Conservation (phyloP, 371 early-diverging fungal species). For the Dipsacomyces acuminosporus region DNA sequence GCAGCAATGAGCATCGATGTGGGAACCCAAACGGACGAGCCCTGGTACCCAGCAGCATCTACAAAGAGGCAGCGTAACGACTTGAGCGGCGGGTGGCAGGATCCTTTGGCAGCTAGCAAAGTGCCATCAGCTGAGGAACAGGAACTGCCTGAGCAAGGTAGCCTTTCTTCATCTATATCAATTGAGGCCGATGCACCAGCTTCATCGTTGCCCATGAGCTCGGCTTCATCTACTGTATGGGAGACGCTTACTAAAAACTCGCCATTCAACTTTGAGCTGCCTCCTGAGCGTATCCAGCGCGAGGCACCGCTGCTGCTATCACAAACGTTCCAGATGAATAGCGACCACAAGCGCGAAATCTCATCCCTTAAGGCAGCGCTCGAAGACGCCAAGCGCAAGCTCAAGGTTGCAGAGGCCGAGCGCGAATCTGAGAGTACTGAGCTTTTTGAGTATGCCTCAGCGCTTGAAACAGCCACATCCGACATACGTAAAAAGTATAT, state of each 20-base stretch:
- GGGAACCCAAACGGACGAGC: conserved; percentile 10
- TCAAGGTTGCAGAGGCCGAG: conserved; percentile 32
- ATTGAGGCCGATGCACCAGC: too few species aligned
- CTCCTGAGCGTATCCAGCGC: conserved; percentile 5
- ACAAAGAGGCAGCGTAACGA: conserved; percentile 25
- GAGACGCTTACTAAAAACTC: conserved; percentile 3
- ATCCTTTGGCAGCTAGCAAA: neutral
- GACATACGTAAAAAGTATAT: conserved; percentile 15
- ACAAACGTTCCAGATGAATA: conserved; percentile 6
- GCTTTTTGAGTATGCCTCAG: conserved; percentile 47
- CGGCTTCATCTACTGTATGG: neutral
- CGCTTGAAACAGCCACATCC: conserved; percentile 17
- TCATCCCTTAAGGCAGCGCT: conserved; percentile 7
- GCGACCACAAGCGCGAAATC: conserved; percentile 14
- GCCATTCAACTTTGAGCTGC: conserved; percentile 22
- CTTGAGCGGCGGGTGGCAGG: conserved; percentile 28
- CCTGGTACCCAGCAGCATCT: neutral
- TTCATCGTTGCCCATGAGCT: too few species aligned
- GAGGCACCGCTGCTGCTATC: conserved; percentile 11
- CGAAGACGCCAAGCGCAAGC: conserved; percentile 17
- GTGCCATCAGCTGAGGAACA: neutral
- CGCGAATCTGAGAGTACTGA: conserved; percentile 52
- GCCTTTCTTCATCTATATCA: neutral
- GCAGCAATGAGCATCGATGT: conserved; percentile 2
- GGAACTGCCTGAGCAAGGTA: neutral